Conservation (phyloP, 495 filamentous ascomycete species). For the Neurospora sp. region DNA sequence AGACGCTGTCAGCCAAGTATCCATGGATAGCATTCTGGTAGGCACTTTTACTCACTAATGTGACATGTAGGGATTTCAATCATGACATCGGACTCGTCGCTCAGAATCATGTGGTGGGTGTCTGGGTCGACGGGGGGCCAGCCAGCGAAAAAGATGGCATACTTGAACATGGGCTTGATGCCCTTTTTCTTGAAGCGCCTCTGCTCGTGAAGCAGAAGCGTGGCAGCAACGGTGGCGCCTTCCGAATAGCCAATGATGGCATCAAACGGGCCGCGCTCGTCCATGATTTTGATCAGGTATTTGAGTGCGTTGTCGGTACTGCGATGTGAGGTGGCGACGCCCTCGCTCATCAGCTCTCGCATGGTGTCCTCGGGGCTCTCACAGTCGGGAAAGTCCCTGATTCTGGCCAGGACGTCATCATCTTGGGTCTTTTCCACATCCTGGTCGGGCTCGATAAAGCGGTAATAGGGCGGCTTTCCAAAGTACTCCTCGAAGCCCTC, state of each 20-base stretch:
- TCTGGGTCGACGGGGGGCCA: conserved; percentile 45
- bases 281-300: conserved; percentile 36
- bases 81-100: conserved; percentile 41
- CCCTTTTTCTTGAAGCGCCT: conserved; percentile 34
- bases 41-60: conserved; percentile 32
- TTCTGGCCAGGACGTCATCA: conserved; percentile 37
- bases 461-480: conserved; percentile 38
- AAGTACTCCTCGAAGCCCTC: conserved; percentile 43
- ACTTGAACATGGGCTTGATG: conserved; percentile 41
- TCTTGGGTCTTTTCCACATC: conserved; percentile 27
- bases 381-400: conserved; percentile 39
- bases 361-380: conserved; percentile 38
- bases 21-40: background rate
- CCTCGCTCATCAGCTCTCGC: conserved; percentile 41
- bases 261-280: conserved; percentile 41
- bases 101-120: conserved; percentile 34
- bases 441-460: conserved; percentile 40
- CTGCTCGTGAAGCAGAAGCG: conserved; percentile 43
- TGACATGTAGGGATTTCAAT: conserved; percentile 49
- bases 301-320: conserved; percentile 34
- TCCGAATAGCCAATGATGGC: conserved; percentile 53
- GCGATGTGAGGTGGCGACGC: conserved; percentile 30
- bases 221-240: conserved; percentile 48
- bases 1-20: background rate
- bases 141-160: conserved; percentile 45